phyloP scores from a whole-genome alignment of 1,139 yeast genomes.

The Hemisphaericaspora xylanilytica region DNA sequence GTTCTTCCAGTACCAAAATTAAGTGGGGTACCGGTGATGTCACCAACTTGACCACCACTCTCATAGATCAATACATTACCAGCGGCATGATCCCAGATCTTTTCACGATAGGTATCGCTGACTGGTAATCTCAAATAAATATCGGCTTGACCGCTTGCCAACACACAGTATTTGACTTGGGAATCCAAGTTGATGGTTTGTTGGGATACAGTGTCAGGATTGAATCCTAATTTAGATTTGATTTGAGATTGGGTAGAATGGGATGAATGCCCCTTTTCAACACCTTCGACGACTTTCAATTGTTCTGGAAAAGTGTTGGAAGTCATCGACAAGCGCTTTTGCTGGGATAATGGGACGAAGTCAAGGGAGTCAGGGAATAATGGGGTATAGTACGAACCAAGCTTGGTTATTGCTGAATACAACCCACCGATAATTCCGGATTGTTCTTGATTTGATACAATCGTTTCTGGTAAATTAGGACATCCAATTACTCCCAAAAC shows the following conservation, averaged over 20 bases:
- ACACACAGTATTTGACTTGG: conserved; percentile 91
- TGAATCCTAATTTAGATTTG: conserved; percentile 56
- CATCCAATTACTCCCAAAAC: conserved; percentile 94
- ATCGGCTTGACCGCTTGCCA: conserved; percentile 91
- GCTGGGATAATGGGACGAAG: conserved; percentile 37
- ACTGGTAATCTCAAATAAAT: conserved; percentile 86
- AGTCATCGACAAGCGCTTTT: conserved; percentile 42
- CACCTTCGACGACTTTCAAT: conserved; percentile 86
- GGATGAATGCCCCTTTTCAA: conserved; percentile 94
- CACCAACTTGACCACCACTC: conserved; percentile 90
- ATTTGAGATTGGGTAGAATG: conserved; percentile 83
- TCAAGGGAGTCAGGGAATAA: conserved; percentile 29
- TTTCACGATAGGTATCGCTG: conserved; percentile 73
- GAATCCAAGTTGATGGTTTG: conserved; percentile 79
- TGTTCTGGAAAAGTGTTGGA: conserved; percentile 39
- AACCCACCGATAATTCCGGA: conserved; percentile 58
- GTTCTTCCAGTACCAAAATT: conserved; percentile 88
- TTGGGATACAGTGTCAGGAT: conserved; percentile 39
- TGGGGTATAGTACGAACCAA: conserved; percentile 67
- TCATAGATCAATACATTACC: conserved; percentile 84
- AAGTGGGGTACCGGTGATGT: conserved; percentile 68
- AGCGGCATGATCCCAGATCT: conserved; percentile 99
- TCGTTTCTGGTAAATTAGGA: conserved; percentile 72
- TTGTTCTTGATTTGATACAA: conserved; percentile 36
- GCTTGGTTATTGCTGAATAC: conserved; percentile 71